These are phyloP conservation scores for Xylaria sp. DNA, from an alignment of 2,329 filamentous ascomycete genomes.

Conservation along the genomic window DNA sequence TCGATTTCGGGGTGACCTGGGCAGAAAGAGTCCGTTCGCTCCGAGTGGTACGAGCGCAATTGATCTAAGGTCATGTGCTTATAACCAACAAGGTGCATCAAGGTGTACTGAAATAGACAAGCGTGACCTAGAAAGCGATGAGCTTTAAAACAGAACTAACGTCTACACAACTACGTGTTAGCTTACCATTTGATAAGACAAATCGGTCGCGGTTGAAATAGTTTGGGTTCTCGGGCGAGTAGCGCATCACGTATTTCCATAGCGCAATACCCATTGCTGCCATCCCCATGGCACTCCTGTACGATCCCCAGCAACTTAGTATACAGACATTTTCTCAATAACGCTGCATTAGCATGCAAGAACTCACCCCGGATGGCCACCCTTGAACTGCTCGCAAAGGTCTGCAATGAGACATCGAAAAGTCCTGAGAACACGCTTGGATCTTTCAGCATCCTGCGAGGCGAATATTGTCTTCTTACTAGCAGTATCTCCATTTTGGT, in stretches of 20 bases:
- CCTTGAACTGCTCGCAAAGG: constrained; percentile 75
- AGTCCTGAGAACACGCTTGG: constrained; percentile 61
- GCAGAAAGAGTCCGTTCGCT: constrained; percentile 56
- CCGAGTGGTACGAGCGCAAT: constrained; percentile 63
- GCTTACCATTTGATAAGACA: constrained; percentile 65
- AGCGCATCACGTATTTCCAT: constrained; percentile 66
- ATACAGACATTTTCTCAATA: constrained; percentile 19
- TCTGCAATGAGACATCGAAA: constrained; percentile 74
- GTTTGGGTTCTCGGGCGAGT: constrained; percentile 61
- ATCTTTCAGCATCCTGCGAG: background rate
- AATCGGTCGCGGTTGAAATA: constrained; percentile 71
- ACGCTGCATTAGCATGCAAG: background rate
- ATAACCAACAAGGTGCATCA: constrained; percentile 63
- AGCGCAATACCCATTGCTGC: constrained; percentile 55
- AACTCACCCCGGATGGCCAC: constrained; percentile 73
- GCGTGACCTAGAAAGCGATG: constrained; percentile 54
- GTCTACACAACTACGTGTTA: background rate
- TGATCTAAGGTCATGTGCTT: constrained; percentile 63
- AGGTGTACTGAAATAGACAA: constrained; percentile 62
- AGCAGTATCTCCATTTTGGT: background rate
- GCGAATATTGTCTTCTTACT: background rate
- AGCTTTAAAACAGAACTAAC: background rate
- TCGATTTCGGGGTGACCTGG: constrained; percentile 68
- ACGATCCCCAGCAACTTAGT: constrained; percentile 29
- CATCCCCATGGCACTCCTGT: constrained; percentile 50